These are phyloP conservation scores for Marasmius fiardii DNA, from an alignment of 1,284 basidiomycete species.

Conservation along the genomic window DNA sequence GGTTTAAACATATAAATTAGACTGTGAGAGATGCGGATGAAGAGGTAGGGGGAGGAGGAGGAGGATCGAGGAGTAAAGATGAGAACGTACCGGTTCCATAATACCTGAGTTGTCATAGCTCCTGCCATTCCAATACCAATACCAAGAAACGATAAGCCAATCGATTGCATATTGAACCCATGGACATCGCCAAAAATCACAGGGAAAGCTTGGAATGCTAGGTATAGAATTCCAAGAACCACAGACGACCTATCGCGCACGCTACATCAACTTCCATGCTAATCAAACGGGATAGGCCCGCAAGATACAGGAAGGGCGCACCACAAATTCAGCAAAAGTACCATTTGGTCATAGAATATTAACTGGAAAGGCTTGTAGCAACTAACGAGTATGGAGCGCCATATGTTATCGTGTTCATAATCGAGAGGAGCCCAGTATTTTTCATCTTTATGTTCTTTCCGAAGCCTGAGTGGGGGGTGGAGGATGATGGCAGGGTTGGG, in stretches of 20 bases:
- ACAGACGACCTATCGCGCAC: conserved; percentile 39
- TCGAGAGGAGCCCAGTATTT: conserved; percentile 60
- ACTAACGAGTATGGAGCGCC: conserved; percentile 44
- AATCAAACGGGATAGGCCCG: too few species aligned
- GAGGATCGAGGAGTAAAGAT: not conserved
- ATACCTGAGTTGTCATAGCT: conserved; percentile 53
- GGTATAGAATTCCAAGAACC: conserved; percentile 75
- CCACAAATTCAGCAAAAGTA: conserved; percentile 69
- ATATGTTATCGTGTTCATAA: conserved; percentile 38
- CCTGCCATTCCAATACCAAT: conserved; percentile 67
- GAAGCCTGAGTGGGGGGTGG: conserved; percentile 36
- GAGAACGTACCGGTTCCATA: conserved; percentile 53
- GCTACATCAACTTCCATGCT: too few species aligned
- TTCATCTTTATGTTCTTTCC: conserved; percentile 53
- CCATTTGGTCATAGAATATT: conserved; percentile 71
- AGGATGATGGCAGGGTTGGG: conserved; percentile 24
- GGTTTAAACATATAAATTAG: not conserved
- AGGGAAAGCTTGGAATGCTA: conserved; percentile 70
- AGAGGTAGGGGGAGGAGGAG: too few species aligned
- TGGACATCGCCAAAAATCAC: conserved; percentile 65
- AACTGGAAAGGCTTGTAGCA: conserved; percentile 74
- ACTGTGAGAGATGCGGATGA: too few species aligned
- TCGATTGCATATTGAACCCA: conserved; percentile 56
- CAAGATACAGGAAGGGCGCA: conserved; percentile 24
- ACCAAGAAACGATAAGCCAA: conserved; percentile 69